Base-by-base conservation (phyloP, 768 basidiomycete genomes). In the Pisolithus marmoratus region DNA sequence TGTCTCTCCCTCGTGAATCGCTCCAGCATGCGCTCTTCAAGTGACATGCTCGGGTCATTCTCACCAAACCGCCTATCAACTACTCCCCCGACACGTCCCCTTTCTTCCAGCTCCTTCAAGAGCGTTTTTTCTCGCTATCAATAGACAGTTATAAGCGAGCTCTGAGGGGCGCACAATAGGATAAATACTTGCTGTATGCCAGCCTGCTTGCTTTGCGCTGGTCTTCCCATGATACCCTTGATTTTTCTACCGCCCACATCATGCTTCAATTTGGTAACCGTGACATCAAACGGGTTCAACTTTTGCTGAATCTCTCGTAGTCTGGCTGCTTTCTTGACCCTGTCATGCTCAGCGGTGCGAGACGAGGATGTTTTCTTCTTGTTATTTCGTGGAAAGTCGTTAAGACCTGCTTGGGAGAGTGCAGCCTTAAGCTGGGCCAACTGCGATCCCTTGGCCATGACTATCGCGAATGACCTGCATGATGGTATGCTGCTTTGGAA, bases 41-140 rank as follows among this genome's bases (percentile, higher is more conserved):
- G 74, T n/a, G 89, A 85, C 80, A 98, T 84, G 9, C 84, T 79
- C 2, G 94, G 85, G 55, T 98, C 85, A 63, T 90, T 85, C 79
- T 99, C 96, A 71, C 96, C 96, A 64, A 98, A 97, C 19, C 96
- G 86, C 48, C 91, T 81, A 70, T 99, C 96, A 51, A 94, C 72
- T 52, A 99, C 85, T 5, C 94, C 90, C 5, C 94, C 94, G 9
- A 87, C 83, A 56, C 84, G 87, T 45, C 81, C 84, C 58, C 83
- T 86, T 46, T 87, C 81, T 54, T 91, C 81, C 49, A 83, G 87
- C 70, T 98, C 94, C 54, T 93, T 94, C 49, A 98, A 70, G 22
- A 99, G 72, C 0, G 85, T 88, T 74, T 87, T 87, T 67, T 87
- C 90, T 45, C 95, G 76, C 94, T 96, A 38, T 9, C 15, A 11